phyloP scores from a whole-genome alignment of 495 filamentous ascomycete genomes.

The Trichocladium uniseriatum region DNA sequence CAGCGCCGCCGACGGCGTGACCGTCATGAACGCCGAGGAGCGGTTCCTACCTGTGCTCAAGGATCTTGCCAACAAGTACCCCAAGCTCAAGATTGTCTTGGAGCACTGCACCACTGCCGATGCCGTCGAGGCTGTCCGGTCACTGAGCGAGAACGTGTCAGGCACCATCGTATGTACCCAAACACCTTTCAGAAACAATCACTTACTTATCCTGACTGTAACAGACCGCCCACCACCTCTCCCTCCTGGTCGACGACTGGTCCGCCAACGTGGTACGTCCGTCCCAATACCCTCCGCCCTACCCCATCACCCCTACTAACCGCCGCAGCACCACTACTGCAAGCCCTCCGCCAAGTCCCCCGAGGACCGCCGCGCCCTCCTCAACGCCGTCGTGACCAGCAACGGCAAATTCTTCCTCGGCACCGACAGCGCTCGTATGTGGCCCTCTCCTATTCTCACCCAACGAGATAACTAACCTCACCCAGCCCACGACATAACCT shows the following conservation, averaged over 20 bases:
- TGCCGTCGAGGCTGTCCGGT: constrained; percentile 67
- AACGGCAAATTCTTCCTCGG: constrained; percentile 74
- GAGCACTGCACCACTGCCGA: constrained; percentile 79
- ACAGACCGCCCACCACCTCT: constrained; percentile 64
- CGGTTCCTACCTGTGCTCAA: constrained; percentile 69
- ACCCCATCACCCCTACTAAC: neutral
- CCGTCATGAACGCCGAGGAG: constrained; percentile 71
- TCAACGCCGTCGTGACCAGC: constrained; percentile 57
- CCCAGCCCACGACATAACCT: constrained; percentile 65
- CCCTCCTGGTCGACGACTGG: constrained; percentile 67
- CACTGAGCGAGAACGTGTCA: constrained; percentile 65
- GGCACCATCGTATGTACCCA: constrained; percentile 44
- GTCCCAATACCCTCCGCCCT: neutral
- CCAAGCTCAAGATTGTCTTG: constrained; percentile 67
- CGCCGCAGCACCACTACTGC: constrained; percentile 66
- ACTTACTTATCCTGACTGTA: neutral
- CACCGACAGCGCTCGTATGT: constrained; percentile 21
- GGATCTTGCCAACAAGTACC: constrained; percentile 64
- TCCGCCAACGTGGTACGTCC: constrained; percentile 45
- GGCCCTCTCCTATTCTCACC: neutral
- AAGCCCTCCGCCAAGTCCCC: constrained; percentile 73
- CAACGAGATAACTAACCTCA: constrained; percentile 38
- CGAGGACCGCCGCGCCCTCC: constrained; percentile 63
- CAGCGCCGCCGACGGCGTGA: constrained; percentile 55
- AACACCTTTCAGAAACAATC: neutral